Conservation (phyloP, 2,329 filamentous ascomycete genomes). For the Coniochaeta sp. region DNA sequence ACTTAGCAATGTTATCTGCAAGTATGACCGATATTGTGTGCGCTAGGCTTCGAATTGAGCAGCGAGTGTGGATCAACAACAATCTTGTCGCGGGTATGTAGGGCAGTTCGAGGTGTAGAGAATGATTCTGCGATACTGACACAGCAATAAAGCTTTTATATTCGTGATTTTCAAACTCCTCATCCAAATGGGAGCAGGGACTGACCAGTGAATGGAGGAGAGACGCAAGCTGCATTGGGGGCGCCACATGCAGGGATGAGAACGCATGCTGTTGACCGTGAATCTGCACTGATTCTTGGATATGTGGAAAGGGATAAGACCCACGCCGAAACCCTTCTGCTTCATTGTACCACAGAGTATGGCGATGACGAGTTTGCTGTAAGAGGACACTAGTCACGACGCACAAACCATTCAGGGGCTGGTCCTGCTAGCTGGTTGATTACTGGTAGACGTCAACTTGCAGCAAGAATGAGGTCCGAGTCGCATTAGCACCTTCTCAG, state of each 20-base stretch:
- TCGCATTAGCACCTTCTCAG: background rate
- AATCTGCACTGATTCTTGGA: background rate
- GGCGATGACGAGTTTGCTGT: background rate
- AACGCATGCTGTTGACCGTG: background rate
- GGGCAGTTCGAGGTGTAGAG: background rate
- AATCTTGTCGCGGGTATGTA: background rate
- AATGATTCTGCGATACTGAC: background rate
- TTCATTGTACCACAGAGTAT: background rate
- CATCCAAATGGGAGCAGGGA: too few relatives aligned
- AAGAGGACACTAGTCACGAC: background rate
- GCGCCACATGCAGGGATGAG: too few relatives aligned
- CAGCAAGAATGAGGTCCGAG: background rate
- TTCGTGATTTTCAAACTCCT: too few relatives aligned
- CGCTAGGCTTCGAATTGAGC: background rate
- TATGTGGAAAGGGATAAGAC: background rate
- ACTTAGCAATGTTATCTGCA: background rate
- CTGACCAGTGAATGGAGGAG: background rate
- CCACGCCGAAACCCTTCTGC: background rate
- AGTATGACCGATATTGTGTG: background rate
- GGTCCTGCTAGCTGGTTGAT: too few relatives aligned
- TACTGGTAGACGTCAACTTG: background rate
- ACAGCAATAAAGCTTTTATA: background rate
- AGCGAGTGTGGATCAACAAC: too few relatives aligned
- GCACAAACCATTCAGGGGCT: background rate
- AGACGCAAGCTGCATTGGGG: background rate